phyloP scores from a whole-genome alignment of 2,329 filamentous ascomycete species.

The Lachnellula occidentalis region DNA sequence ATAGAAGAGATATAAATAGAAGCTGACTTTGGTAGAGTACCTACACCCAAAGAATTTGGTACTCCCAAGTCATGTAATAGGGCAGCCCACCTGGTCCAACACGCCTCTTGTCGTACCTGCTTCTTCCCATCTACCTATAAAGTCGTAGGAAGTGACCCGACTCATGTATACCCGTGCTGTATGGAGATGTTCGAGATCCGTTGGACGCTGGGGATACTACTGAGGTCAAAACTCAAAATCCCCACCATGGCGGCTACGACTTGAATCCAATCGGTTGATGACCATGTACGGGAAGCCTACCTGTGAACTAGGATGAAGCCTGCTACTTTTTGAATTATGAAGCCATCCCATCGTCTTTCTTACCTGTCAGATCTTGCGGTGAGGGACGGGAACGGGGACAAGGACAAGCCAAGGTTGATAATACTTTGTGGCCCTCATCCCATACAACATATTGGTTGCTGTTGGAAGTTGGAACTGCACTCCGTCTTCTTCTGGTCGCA shows the following conservation, averaged over 20 bases:
- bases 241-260: conserved; percentile 19
- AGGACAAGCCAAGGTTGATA: not conserved
- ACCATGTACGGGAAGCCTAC: conserved; percentile 3
- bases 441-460: not conserved
- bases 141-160: not conserved
- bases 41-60: not conserved
- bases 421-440: not conserved
- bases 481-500: conserved; percentile 7
- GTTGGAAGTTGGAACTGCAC: not conserved
- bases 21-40: no score
- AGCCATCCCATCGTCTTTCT: not conserved
- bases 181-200: not conserved
- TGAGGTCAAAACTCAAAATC: conserved; percentile 14
- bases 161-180: not conserved
- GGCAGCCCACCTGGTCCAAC: not conserved
- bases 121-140: not conserved
- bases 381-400: not conserved
- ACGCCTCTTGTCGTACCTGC: not conserved
- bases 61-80: not conserved
- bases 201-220: conserved; percentile 1
- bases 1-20: not conserved
- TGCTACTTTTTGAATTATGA: conserved; percentile 5
- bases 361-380: not conserved
- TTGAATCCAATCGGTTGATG: conserved; percentile 14
- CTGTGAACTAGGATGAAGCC: conserved; percentile 11